Evolutionary conservation across 495 filamentous ascomycete species (phyloP).

Genomic region (Sabuloglossum arenarium): DNA sequence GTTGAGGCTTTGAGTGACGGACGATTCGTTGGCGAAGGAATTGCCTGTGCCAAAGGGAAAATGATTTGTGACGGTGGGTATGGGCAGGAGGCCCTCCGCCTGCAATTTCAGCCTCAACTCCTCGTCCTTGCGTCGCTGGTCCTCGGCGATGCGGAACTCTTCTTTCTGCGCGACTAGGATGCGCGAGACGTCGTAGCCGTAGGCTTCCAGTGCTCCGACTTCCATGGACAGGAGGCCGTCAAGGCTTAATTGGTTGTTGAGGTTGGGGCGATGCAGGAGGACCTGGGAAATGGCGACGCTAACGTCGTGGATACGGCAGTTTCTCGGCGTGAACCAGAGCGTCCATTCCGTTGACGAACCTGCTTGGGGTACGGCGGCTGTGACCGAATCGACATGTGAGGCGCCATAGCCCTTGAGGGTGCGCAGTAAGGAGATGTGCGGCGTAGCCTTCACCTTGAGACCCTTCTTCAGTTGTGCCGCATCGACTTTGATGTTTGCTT

Average conservation of each 20-base stretch:
- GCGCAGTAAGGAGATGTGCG: conserved; percentile 48
- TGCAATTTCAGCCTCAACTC: conserved; percentile 44
- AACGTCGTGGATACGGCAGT: conserved; percentile 70
- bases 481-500: conserved; percentile 58
- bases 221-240: conserved; percentile 70
- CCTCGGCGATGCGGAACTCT: conserved; percentile 68
- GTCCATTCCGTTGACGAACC: conserved; percentile 19
- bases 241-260: conserved; percentile 65
- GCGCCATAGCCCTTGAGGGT: conserved; percentile 41
- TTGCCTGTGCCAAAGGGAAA: no score
- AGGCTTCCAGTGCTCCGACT: conserved; percentile 49
- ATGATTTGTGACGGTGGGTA: not conserved
- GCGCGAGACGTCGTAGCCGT: conserved; percentile 87
- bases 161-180: conserved; percentile 68
- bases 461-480: conserved; percentile 75
- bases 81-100: conserved; percentile 21
- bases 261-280: conserved; percentile 58
- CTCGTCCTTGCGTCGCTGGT: conserved; percentile 56
- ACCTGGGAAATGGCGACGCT: conserved; percentile 59
- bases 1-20: not conserved
- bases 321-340: conserved; percentile 35
- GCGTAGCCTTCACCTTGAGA: conserved; percentile 50
- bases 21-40: not conserved
- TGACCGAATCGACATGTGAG: conserved; percentile 44
- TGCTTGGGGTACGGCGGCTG: conserved; percentile 41